Evolutionary conservation across 768 basidiomycete genomes (phyloP), one percentile per base, ranked within the genome.

Genomic region (Lactifluus echinatus): DNA sequence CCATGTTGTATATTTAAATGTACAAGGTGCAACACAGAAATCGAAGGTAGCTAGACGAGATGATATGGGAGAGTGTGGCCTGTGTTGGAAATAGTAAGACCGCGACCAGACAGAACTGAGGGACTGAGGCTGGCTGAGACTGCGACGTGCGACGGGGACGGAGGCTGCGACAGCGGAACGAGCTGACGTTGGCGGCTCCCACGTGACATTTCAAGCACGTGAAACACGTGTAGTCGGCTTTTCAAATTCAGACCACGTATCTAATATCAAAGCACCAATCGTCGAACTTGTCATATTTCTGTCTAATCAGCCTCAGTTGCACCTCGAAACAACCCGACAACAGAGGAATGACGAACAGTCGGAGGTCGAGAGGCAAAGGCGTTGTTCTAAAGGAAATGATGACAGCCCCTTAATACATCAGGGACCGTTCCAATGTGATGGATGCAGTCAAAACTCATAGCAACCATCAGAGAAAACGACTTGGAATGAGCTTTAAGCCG

Each of bases 1-100:
- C 73, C 75, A 76, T 76, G 36, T 59, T 49, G 40, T 53, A 45
- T 50, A 26, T 54, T 47, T 61, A 59, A 33, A 45, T 28, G 50
- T 53, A 47, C 51, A 49, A 21, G 19, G 8, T 8, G 36, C 24
- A 57, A 28, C n/a, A 56, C 19, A 28, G 12, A 40, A 36, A 21
- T 50, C 14, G 19, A 45, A 28, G 28, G 12, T 5, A 8, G 17
- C 33, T 19, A 15, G 46, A 26, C 14, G 23, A 36, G 29, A n/a
- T n/a, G n/a, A 50, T 31, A 34, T 29, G 33, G 11, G 12, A 23
- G 57, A 43, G 29, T 36, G 29, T 36, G 46, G 52, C 47, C 23
- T 45, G 57, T 15, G 52, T 23, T 23, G 24, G 26, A 43, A 28
- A n/a, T 23, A 53, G 19, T 14, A 33, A 37, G 19, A 49, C 23